These are phyloP conservation scores for Aspergillus incahuasiensis DNA, from an alignment of 495 filamentous ascomycete species.

Conservation along the genomic window DNA sequence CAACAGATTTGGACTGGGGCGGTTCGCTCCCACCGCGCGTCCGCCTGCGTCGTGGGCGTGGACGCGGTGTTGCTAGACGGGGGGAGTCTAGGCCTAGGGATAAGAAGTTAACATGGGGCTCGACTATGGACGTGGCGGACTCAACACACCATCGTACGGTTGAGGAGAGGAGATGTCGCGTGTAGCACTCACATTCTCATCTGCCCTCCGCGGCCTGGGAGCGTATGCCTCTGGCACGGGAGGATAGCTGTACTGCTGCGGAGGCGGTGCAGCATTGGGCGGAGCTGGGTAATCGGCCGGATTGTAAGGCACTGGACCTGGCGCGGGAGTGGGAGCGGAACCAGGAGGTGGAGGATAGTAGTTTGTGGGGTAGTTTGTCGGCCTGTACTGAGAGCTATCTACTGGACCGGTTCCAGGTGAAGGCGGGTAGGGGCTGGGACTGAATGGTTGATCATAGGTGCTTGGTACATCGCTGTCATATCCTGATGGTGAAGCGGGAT, in stretches of 20 bases:
- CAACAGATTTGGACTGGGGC: slow-evolving; percentile 33
- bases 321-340: slow-evolving; percentile 28
- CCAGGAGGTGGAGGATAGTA: slow-evolving; percentile 44
- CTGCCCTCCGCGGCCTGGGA: slow-evolving; percentile 40
- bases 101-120: not conserved
- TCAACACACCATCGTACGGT: slow-evolving; percentile 43
- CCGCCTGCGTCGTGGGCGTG: slow-evolving; percentile 12
- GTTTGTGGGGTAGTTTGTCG: slow-evolving; percentile 36
- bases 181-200: slow-evolving; percentile 55
- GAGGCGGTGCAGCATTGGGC: slow-evolving; percentile 37
- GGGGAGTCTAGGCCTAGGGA: slow-evolving; percentile 24
- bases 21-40: slow-evolving; percentile 26
- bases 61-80: slow-evolving; percentile 7
- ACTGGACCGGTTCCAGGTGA: slow-evolving; percentile 23
- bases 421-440: slow-evolving; percentile 38
- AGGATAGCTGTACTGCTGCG: slow-evolving; percentile 42
- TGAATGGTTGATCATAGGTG: slow-evolving; percentile 41
- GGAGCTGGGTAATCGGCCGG: slow-evolving; percentile 45
- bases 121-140: slow-evolving; percentile 15
- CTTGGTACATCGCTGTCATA: slow-evolving; percentile 36
- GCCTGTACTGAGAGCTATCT: slow-evolving; percentile 36
- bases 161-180: slow-evolving; percentile 32
- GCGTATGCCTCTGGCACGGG: slow-evolving; percentile 39
- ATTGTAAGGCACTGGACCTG: slow-evolving; percentile 30
- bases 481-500: slow-evolving; percentile 8